Evolutionary conservation across 192 early-diverging fungal genomes (phyloP), one percentile per base, ranked within the genome.

Genomic region (Globomyces pollinis-pini): DNA sequence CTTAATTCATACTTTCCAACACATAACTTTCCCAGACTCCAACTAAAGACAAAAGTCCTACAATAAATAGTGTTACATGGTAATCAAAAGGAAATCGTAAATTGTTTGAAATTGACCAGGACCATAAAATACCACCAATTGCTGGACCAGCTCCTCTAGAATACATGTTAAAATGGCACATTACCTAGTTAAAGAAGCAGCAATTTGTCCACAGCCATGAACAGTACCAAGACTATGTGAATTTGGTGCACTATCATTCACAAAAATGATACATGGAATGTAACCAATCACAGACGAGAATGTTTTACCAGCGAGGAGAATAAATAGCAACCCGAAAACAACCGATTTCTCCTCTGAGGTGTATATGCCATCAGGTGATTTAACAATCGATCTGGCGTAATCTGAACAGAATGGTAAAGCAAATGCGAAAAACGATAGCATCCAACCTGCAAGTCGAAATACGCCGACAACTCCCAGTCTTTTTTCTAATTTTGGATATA

Each of bases 191-290:
- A 64, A 38, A 0, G 53, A 24, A 15, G 65, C 65, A 4, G 62
- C 54, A 13, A 65, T 45, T 30, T 71, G 70, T 11, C 60, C 70
- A 18, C 56, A 47, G 24, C 70, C 70, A 38, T 71, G 56, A 0
- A 71, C 62, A 12, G 62, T 67, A n/a, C 65, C 70, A 7, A 70
- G 32, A 31, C 44, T 38, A 8, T 15, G 12, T 15, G 41, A 29
- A 12, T 51, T 43, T 5, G 68, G 68, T 6, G 68, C 61, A 28
- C 63, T 55, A 28, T 70, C 57, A 47, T 70, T 70, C 39, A 70
- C 62, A 32, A 70, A 15, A 3, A 70, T 52, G 30, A 70, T 62
- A 12, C 61, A 50, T 39, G 68, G 59, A 45, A 64, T 64, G 33
- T 54, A 69, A n/a, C 67, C 61, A 32, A 69, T 50, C 8, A 64